A percentile compares a stretch with the other conserved stretches of the same genome.
These are phyloP conservation scores for Ustilago loliicola DNA, from an alignment of 1,284 basidiomycete genomes.

Conservation along the genomic window DNA sequence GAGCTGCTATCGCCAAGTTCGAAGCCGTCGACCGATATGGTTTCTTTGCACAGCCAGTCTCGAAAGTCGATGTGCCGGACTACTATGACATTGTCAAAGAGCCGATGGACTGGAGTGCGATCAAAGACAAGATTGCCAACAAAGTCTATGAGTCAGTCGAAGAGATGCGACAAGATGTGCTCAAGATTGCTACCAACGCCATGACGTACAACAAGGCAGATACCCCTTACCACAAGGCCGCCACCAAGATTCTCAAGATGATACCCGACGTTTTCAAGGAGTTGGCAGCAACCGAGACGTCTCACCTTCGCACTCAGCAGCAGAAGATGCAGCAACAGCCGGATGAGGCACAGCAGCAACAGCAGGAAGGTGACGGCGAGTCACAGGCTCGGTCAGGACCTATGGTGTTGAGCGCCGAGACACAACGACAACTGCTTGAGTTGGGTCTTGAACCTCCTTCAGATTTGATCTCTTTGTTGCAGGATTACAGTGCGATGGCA, in stretches of 20 bases:
- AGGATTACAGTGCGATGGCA: conserved; percentile 36
- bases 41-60: conserved; percentile 70
- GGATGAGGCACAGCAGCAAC: conserved; percentile 5
- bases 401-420: conserved; percentile 3
- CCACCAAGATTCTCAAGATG: conserved; percentile 78
- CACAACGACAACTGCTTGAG: conserved; percentile 19
- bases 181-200: conserved; percentile 87
- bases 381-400: background rate
- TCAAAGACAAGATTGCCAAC: conserved; percentile 76
- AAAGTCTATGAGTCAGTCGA: conserved; percentile 83
- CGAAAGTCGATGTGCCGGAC: conserved; percentile 83
- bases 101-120: conserved; percentile 90
- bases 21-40: conserved; percentile 51
- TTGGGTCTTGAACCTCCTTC: conserved; percentile 55
- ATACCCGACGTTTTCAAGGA: conserved; percentile 73
- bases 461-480: conserved; percentile 43
- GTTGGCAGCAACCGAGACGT: conserved; percentile 71
- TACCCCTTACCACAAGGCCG: conserved; percentile 80
- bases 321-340: conserved; percentile 8
- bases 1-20: conserved; percentile 31
- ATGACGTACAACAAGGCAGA: conserved; percentile 86
- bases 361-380: background rate
- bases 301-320: conserved; percentile 32
- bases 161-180: conserved; percentile 85
- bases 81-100: conserved; percentile 88